Evolutionary conservation across 2,329 filamentous ascomycete genomes (phyloP).

Genomic region (Acrodontium crateriforme): DNA sequence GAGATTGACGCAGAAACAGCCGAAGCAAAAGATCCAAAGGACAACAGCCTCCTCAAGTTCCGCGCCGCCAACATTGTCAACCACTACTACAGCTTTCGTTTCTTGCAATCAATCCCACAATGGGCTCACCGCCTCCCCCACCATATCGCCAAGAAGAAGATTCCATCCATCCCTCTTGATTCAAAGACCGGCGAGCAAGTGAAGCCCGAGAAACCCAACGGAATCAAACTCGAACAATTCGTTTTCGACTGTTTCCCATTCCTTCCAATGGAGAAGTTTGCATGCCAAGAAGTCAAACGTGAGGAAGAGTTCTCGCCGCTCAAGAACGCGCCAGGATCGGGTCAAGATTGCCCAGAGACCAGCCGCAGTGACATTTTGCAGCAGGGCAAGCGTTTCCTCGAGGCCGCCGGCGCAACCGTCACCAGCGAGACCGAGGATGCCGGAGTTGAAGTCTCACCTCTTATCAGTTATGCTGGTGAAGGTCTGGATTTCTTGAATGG

Average conservation of each 20-base stretch:
- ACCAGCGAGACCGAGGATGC: conserved; percentile 47
- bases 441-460: conserved; percentile 80
- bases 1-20: conserved; percentile 87
- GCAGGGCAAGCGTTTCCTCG: conserved; percentile 77
- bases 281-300: conserved; percentile 86
- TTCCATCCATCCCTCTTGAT: conserved; percentile 56
- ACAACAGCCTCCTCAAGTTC: conserved; percentile 77
- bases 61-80: conserved; percentile 98
- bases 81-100: conserved; percentile 95
- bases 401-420: conserved; percentile 64
- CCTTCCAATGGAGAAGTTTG: conserved; percentile 75
- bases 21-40: conserved; percentile 61
- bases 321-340: conserved; percentile 78
- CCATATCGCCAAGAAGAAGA: conserved; percentile 98
- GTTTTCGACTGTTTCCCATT: conserved; percentile 97
- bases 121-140: conserved; percentile 82
- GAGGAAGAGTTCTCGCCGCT: conserved; percentile 97
- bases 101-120: conserved; percentile 77
- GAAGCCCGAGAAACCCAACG: conserved; percentile 90
- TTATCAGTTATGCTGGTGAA: conserved; percentile 74
- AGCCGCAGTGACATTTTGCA: conserved; percentile 80
- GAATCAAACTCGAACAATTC: conserved; percentile 98
- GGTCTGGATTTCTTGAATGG: conserved; percentile 47
- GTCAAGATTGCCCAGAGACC: conserved; percentile 87
- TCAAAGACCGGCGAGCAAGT: conserved; percentile 61